Evolutionary conservation across 805 yeast genomes (phyloP), one percentile per base, ranked within the genome.

Genomic region (Scheffersomyces lignosus): DNA sequence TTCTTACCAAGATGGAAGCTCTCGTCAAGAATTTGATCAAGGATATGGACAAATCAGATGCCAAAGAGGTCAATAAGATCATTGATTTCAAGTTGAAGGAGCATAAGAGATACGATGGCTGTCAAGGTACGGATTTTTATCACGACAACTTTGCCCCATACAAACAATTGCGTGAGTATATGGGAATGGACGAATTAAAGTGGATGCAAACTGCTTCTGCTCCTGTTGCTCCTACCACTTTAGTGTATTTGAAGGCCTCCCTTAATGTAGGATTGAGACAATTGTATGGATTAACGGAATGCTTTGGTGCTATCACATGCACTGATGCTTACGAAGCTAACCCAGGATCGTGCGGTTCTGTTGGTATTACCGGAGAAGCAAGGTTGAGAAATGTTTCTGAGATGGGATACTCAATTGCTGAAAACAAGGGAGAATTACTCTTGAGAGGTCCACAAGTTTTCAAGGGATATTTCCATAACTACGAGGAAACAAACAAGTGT

Each of bases 401-500:
- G 6, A 45, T 53, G 56, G 58, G 54, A 5, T 48, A 53, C 29
- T 29, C 33, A 15, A 38, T 40, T 15, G 23, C 31, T n/a, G 51
- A 54, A 4, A 29, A 33, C 18, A 43, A 58, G 23, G 86, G 86
- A 27, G 85, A 80, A 58, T 61, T 80, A 31, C 58, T 79, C 51
- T 36, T 80, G 8, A 66, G 81, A 36, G 83, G 85, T 0, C 76
- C 80, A 10, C 79, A 76, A 49, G 64, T 77, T 23, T 77, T 78
- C 60, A 52, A 46, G 31, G 73, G 72, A 12, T 80, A 80, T 47
- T 73, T 60, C 51, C 65, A 75, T 38, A 74, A 77, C 45, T 55
- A 59, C 15, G 63, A 66, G 35, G 81, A 78, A 24, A 78, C 81
- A 0, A 55, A 43, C 7, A 72, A 64, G 24, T 55, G 71, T 6